Conservation (phyloP, 257 asterid genomes). For the Paraleonurus japonicus region DNA sequence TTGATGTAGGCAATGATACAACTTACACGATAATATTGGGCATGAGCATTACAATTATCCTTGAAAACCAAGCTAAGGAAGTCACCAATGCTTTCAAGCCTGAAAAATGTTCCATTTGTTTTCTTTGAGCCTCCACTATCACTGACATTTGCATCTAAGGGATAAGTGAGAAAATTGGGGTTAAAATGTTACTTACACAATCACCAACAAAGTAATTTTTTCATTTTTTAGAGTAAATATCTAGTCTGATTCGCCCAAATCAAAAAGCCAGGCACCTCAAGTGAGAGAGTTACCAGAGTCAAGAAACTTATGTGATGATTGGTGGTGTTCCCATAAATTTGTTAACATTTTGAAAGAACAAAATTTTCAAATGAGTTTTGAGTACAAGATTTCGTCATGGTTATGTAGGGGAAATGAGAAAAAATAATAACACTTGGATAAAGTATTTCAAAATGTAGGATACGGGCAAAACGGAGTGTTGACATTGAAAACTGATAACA, state of each 20-base stretch:
- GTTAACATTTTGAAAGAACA: conserved; percentile 10
- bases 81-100: conserved; percentile 87
- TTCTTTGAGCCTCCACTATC: conserved; percentile 61
- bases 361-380: background rate
- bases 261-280: background rate
- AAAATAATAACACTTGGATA: background rate
- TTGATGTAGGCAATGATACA: conserved; percentile 12
- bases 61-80: conserved; percentile 69
- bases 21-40: conserved; percentile 86
- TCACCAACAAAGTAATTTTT: background rate
- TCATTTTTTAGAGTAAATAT: background rate
- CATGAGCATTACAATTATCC: conserved; percentile 62
- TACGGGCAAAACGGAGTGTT: background rate
- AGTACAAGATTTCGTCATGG: background rate
- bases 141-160: conserved; percentile 52
- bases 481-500: conserved; percentile 5
- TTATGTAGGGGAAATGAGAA: background rate
- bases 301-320: conserved; percentile 10
- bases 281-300: conserved; percentile 19
- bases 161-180: conserved; percentile 25
- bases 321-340: conserved; percentile 11
- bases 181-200: conserved; percentile 2
- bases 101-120: conserved; percentile 53
- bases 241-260: background rate
- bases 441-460: conserved; percentile 5